Base-by-base conservation (phyloP, 257 asterid species). In the Anisodus tanguticus region DNA sequence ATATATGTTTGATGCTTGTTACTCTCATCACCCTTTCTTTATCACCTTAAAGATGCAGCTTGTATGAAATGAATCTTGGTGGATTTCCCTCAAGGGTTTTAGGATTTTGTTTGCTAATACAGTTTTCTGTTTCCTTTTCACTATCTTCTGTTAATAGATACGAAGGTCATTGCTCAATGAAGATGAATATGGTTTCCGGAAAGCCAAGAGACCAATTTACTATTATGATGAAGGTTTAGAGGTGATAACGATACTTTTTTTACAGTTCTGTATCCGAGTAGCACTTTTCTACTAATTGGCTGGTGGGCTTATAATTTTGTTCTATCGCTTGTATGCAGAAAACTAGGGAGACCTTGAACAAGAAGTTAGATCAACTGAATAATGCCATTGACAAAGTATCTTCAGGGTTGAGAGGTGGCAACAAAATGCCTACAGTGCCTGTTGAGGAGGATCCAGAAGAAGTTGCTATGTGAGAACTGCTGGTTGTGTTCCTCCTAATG, bases 321-420 rank as follows among this genome's bases (percentile, higher is more conserved):
- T 83, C 57, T 64, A 31, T 64, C 43, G 35, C 80, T 85, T 45
- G 12, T 82, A 85, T 86, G 74, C 98, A 94, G 98, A 92, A 87
- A 88, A 95, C 95, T 72, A 90, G 99, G 88, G 90, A 90, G 89
- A 93, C 92, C 41, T 85, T 95, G 88, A 91, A 90, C 80, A 94
- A 90, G 79, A 95, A 93, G 84, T 88, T 94, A 66, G 86, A 92
- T 86, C 98, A 94, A 85, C 97, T 95, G 89, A 95, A 92, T 89
- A 90, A 91, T 70, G 98, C 98, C 85, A 94, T 95, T 69, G 99
- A 94, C 92, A 92, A 92, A 39, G 97, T 94, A 54, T 91, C 95
- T 3, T 86, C 97, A 58, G 97, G 97, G 67, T 87, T 95, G 90
- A 92, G 95, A 90, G 97, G 99, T 85, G 93, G 97, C 84, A 92